These are phyloP conservation scores for Chiua virens DNA, from an alignment of 768 basidiomycete genomes.

Conservation along the genomic window DNA sequence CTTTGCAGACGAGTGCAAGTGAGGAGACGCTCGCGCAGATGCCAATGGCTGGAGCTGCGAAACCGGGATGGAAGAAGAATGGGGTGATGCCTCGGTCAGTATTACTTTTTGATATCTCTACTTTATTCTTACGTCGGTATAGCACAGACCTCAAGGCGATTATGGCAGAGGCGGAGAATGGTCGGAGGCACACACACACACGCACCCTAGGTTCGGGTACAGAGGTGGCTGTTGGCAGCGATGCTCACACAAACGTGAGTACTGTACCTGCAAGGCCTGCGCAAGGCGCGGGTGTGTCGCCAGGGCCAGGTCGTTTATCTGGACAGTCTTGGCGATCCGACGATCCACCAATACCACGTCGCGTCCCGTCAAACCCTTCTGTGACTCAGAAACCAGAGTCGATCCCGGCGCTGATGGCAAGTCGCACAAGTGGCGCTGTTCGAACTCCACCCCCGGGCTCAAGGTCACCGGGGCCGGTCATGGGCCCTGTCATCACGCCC, in stretches of 20 bases:
- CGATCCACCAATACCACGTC: slow-evolving; percentile 6
- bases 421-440: slow-evolving; percentile 4
- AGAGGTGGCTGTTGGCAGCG: too few relatives aligned
- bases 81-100: slow-evolving; percentile 52
- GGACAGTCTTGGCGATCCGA: slow-evolving; percentile 9
- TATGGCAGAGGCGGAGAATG: slow-evolving; percentile 73
- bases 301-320: not conserved
- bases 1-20: slow-evolving; percentile 5
- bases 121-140: slow-evolving; percentile 6
- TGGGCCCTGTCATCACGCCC: slow-evolving; percentile 70
- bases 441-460: slow-evolving; percentile 20
- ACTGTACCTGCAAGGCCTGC: not conserved
- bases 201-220: not conserved
- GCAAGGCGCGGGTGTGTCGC: not conserved
- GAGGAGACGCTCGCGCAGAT: not conserved
- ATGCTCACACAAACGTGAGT: too few relatives aligned
- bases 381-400: slow-evolving; percentile 5
- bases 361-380: slow-evolving; percentile 5
- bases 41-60: not conserved
- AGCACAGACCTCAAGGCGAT: slow-evolving; percentile 84
- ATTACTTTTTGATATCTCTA: slow-evolving; percentile 3
- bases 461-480: slow-evolving; percentile 25
- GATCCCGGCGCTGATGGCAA: not conserved
- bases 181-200: slow-evolving; percentile 13
- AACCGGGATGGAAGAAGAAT: slow-evolving; percentile 48